phyloP scores from a whole-genome alignment of 208 protist species.

The Trypanosoma brucei region DNA sequence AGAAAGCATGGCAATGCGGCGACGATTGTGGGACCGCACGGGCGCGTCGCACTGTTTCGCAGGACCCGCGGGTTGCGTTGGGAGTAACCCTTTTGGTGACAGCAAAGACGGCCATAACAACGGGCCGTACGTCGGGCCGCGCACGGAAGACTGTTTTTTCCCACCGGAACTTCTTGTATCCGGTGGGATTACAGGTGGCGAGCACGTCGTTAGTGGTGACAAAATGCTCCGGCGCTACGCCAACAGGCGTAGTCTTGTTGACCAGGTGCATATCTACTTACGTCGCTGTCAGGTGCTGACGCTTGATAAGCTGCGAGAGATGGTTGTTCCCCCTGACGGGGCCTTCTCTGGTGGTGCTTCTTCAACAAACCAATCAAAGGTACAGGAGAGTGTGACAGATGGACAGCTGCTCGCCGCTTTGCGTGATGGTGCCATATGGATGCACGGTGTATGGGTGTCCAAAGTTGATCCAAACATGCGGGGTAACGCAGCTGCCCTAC shows the following conservation, averaged over 20 bases:
- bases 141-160: conserved; percentile 64
- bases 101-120: neutral
- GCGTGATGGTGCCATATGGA: conserved; percentile 46
- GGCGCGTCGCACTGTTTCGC: neutral
- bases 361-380: neutral
- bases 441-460: conserved; percentile 85
- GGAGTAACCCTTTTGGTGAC: neutral
- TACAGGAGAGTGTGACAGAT: conserved; percentile 21
- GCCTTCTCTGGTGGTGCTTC: conserved; percentile 3
- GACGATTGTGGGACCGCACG: conserved; percentile 28
- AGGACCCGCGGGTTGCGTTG: neutral
- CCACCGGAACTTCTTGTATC: conserved; percentile 72
- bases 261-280: conserved; percentile 54
- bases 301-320: conserved; percentile 24
- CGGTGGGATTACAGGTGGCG: conserved; percentile 70
- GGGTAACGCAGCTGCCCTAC: conserved; percentile 61
- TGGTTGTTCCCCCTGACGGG: conserved; percentile 11
- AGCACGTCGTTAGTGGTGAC: conserved; percentile 26
- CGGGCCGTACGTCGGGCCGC: neutral
- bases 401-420: conserved; percentile 49
- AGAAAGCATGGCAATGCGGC: conserved; percentile 55
- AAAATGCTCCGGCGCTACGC: conserved; percentile 68
- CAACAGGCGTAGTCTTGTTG: conserved; percentile 29
- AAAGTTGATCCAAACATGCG: conserved; percentile 44
- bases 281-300: conserved; percentile 66